Evolutionary conservation across 345 rosid species (phyloP), one percentile per base, ranked within the genome.

Genomic region (Kandelia obovata): DNA sequence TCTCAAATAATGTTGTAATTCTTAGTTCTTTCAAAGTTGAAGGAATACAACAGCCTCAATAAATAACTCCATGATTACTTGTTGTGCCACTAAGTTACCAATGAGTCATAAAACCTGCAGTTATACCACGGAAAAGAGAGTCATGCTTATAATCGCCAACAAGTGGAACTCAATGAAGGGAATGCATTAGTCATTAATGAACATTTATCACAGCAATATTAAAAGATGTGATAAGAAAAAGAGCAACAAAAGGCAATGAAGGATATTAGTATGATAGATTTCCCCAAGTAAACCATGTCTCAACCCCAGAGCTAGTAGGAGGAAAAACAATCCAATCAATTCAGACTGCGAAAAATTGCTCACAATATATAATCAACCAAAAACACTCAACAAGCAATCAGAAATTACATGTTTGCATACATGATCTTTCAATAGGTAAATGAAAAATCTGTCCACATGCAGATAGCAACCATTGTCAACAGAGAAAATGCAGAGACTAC

Each of bases 51-150:
- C 49, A 43, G 75, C 72, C 69, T 57, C 82, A 72, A 73, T 74
- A 61, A 65, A 65, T 51, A 74, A 73, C 68, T 32, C 70, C 74
- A 68, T 13, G 65, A 70, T 67, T 73, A 79, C 37, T 53, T 64
- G 72, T 67, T 76, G 70, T 73, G 78, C 77, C 49, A 67, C 68
- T 65, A 65, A 27, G 57, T 55, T 65, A 76, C 46, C 64, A 56
- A 65, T 64, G 66, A 76, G 57, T 62, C 72, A 57, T 68, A 70
- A 64, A 77, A 77, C 87, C 89, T 89, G 91, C 89, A 84, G 65
- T 78, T n/a, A 66, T 28, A 71, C 37, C 75, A 77, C 46, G 78
- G 65, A 71, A 71, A 70, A 69, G 30, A 76, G 61, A 58, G 49
- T 43, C 49, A 43, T 15, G 17, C 49, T 66, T 28, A 37, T 49